Conservation (phyloP, 768 basidiomycete species). For the Xerocomellus dryophilus region DNA sequence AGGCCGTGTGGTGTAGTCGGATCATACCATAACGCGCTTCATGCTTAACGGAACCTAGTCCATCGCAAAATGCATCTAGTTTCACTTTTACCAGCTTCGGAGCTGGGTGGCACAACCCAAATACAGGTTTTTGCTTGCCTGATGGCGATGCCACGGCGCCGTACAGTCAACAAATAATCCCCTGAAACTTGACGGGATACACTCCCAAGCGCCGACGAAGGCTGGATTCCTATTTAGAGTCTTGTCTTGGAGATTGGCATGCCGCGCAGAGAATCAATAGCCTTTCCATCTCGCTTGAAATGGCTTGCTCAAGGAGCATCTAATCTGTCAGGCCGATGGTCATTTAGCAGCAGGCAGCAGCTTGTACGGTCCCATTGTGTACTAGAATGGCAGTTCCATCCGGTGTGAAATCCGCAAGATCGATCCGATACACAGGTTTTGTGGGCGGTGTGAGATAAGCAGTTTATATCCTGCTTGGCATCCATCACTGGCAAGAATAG, state of each 20-base stretch:
- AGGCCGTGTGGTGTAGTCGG: conserved; percentile 1
- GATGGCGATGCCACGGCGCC: conserved; percentile 33
- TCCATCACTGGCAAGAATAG: background rate
- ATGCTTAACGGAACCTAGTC: conserved; percentile 27
- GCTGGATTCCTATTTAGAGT: background rate
- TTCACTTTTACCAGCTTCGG: conserved; percentile 33
- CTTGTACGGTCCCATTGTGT: conserved; percentile 30
- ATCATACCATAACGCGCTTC: conserved; percentile 28
- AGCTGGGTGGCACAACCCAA: conserved; percentile 31
- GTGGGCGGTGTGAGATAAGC: conserved; percentile 2
- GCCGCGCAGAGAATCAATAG: conserved; percentile 37
- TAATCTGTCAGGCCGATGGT: conserved; percentile 33
- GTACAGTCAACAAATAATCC: conserved; percentile 6
- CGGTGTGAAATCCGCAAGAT: conserved; percentile 18
- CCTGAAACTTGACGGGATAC: conserved; percentile 35
- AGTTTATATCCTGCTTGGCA: background rate
- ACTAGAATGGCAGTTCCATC: conserved; percentile 28
- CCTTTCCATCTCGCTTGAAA: conserved; percentile 34
- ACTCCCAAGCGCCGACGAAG: background rate
- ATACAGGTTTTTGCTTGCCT: conserved; percentile 17
- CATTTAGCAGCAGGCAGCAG: conserved; percentile 39
- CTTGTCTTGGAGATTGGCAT: conserved; percentile 34
- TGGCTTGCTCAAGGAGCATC: conserved; percentile 34
- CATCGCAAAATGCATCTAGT: conserved; percentile 29
- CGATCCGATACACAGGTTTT: background rate